Conservation (phyloP, 129 eudicot species). For the Arctium lappa region DNA sequence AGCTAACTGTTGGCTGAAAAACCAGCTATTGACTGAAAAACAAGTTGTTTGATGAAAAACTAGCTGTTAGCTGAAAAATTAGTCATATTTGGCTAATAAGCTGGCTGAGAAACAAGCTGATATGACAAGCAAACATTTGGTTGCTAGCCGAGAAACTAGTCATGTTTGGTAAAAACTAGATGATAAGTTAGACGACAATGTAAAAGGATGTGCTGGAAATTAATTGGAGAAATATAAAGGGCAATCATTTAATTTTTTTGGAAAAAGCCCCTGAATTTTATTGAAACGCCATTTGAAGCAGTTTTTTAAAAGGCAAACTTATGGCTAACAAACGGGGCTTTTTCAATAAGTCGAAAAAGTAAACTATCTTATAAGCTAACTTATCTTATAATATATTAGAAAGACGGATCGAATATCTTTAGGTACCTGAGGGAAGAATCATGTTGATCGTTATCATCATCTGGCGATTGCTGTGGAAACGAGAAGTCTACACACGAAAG, state of each 20-base stretch:
- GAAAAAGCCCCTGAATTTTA: too few relatives aligned
- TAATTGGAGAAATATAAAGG: neutral
- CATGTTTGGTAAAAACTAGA: neutral
- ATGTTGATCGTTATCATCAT: slow-evolving; percentile 59
- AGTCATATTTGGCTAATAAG: neutral
- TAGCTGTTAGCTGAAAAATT: too few relatives aligned
- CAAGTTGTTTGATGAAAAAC: too few relatives aligned
- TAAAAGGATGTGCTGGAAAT: neutral
- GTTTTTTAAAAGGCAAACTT: neutral
- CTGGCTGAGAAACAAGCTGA: neutral
- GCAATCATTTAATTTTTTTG: neutral
- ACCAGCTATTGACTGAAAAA: too few relatives aligned
- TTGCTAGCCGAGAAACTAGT: too few relatives aligned
- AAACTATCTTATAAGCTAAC: neutral
- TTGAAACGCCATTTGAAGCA: neutral
- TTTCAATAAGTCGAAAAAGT: neutral
- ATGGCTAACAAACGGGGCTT: neutral
- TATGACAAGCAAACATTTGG: neutral
- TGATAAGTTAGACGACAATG: neutral
- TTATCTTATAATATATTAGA: too few relatives aligned
- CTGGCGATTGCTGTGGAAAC: slow-evolving; percentile 51
- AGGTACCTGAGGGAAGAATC: slow-evolving; percentile 70
- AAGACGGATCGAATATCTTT: too few relatives aligned
- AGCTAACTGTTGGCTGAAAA: too few relatives aligned
- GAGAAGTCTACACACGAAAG: slow-evolving; percentile 87